A percentile compares a stretch with the other conserved stretches of the same genome.
These are phyloP conservation scores for Coemansia javaensis DNA, from an alignment of 192 early-diverging fungal species.

Conservation along the genomic window DNA sequence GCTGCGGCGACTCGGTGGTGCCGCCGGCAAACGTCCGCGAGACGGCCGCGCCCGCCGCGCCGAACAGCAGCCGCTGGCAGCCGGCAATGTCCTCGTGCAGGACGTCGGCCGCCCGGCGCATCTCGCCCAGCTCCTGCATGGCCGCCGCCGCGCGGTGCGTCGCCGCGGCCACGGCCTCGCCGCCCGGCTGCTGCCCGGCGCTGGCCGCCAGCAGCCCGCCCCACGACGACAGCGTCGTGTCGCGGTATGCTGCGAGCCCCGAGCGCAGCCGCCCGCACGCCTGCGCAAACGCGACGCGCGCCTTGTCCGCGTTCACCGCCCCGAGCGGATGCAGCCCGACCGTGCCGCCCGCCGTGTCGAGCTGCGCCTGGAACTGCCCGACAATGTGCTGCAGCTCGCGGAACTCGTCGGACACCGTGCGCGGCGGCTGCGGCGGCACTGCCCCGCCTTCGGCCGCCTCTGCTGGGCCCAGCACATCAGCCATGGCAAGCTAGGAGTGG, in stretches of 20 bases:
- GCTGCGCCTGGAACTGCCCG: conserved; percentile 30
- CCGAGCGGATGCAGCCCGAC: conserved; percentile 41
- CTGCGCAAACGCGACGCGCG: conserved; percentile 15
- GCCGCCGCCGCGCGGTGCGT: conserved; percentile 20
- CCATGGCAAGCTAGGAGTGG: too few relatives aligned
- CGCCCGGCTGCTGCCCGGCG: background rate
- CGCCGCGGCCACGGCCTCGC: background rate
- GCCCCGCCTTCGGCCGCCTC: too few relatives aligned
- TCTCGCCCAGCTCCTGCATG: conserved; percentile 27
- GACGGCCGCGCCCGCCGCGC: conserved; percentile 28
- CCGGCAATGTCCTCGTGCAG: conserved; percentile 21
- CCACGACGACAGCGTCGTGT: conserved; percentile 39
- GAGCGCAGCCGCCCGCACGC: conserved; percentile 27
- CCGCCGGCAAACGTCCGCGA: conserved; percentile 7
- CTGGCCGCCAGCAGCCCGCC: conserved; percentile 4
- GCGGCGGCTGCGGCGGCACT: conserved; percentile 23
- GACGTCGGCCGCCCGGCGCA: conserved; percentile 29
- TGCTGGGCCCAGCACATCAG: too few relatives aligned
- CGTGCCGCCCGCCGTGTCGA: conserved; percentile 22
- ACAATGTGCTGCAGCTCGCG: conserved; percentile 30
- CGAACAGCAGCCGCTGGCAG: conserved; percentile 19
- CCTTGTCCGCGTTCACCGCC: conserved; percentile 27
- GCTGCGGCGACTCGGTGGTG: background rate
- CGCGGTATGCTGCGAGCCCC: conserved; percentile 23
- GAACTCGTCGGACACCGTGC: conserved; percentile 42